A percentile compares a stretch with the other conserved stretches of the same genome.
These are phyloP conservation scores for Elongisporangium prolatum DNA, from an alignment of 352 stramenopile genomes.

Conservation along the genomic window DNA sequence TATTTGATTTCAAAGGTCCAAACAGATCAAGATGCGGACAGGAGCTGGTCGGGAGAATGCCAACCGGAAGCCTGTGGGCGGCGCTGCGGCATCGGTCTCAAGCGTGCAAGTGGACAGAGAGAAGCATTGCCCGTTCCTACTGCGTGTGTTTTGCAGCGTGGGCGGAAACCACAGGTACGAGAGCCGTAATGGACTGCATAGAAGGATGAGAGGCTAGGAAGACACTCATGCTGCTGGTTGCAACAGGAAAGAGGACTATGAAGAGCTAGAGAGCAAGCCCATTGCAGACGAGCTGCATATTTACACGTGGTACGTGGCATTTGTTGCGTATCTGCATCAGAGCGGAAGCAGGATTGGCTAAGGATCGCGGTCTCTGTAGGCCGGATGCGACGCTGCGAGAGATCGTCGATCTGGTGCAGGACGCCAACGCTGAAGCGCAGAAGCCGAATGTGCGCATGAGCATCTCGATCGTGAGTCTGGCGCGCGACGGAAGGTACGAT, in stretches of 20 bases:
- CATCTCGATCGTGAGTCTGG: constrained; percentile 55
- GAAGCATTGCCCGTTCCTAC: constrained; percentile 63
- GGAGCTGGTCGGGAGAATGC: neutral
- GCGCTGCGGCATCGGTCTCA: neutral
- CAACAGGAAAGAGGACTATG: constrained; percentile 53
- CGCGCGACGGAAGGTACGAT: constrained; percentile 39
- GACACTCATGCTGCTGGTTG: neutral
- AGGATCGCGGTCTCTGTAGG: constrained; percentile 15
- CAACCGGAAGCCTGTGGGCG: neutral
- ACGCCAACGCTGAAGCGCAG: constrained; percentile 48
- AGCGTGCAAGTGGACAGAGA: constrained; percentile 42
- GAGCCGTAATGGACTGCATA: neutral
- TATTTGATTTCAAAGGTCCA: neutral
- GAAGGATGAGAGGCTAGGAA: too few species aligned
- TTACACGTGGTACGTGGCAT: constrained; percentile 54
- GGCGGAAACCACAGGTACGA: constrained; percentile 47
- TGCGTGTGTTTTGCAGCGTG: constrained; percentile 61
- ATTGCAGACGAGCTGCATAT: constrained; percentile 64
- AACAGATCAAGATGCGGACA: neutral
- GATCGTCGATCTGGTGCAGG: constrained; percentile 64
- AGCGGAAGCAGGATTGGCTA: neutral
- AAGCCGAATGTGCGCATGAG: constrained; percentile 52
- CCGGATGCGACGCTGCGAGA: constrained; percentile 66
- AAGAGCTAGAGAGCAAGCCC: constrained; percentile 41
- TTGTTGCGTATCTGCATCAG: neutral